A percentile compares a stretch with the other conserved stretches of the same genome.
phyloP scores from a whole-genome alignment of 2,329 filamentous ascomycete species.

The Incumbomyces lentus region DNA sequence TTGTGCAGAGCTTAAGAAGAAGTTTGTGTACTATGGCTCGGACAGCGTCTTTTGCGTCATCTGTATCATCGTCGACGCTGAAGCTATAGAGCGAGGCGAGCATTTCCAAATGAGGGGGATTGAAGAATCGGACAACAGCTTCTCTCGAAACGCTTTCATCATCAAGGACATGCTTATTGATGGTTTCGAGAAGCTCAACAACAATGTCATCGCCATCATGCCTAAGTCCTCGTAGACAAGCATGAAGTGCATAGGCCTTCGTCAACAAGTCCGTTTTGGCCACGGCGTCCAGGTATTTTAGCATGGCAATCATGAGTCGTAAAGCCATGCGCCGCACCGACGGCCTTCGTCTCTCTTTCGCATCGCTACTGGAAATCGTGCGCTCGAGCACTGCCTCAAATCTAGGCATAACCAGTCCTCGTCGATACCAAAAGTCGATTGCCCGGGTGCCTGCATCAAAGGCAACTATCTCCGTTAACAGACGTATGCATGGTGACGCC shows the following conservation, averaged over 20 bases:
- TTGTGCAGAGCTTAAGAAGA: slow-evolving; percentile 63
- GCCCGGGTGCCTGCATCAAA: slow-evolving; percentile 80
- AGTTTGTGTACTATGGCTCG: slow-evolving; percentile 65
- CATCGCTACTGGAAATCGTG: slow-evolving; percentile 41
- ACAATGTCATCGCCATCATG: slow-evolving; percentile 69
- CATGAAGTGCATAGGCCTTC: slow-evolving; percentile 57
- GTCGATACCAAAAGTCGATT: slow-evolving; percentile 63
- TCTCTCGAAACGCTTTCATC: slow-evolving; percentile 64
- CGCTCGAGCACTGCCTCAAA: slow-evolving; percentile 72
- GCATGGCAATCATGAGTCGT: slow-evolving; percentile 65
- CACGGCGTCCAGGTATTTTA: slow-evolving; percentile 66
- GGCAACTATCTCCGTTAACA: slow-evolving; percentile 74
- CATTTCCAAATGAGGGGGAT: slow-evolving; percentile 59
- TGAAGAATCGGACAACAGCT: slow-evolving; percentile 66
- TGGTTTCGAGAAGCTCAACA: slow-evolving; percentile 59
- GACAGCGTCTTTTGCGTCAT: slow-evolving; percentile 43
- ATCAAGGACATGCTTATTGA: slow-evolving; percentile 61
- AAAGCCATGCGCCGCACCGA: slow-evolving; percentile 76
- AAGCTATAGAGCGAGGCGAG: slow-evolving; percentile 61
- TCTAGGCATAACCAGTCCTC: slow-evolving; percentile 68
- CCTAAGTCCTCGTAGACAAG: slow-evolving; percentile 65
- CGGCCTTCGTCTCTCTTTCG: slow-evolving; percentile 56
- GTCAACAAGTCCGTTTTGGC: slow-evolving; percentile 74
- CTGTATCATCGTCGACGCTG: slow-evolving; percentile 30
- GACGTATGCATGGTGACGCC: slow-evolving; percentile 74